Base-by-base conservation (phyloP, 345 rosid genomes). In the Rhizophora apiculata region DNA sequence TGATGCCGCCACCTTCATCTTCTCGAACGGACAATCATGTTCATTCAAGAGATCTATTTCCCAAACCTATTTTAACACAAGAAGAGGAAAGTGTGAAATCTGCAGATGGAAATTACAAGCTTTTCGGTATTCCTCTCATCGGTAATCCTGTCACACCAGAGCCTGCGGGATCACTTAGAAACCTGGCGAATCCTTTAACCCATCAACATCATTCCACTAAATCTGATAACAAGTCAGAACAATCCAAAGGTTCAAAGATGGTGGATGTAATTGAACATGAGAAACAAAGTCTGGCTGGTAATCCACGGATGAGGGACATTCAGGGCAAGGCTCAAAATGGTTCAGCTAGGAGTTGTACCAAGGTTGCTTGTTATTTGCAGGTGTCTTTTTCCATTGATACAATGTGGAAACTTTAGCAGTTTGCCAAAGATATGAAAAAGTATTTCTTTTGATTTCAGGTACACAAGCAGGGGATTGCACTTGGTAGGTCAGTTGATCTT, bases 401-500 rank as follows among this genome's bases (percentile, higher is more conserved):
- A 24, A 34, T 58, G 7, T 24, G 15, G 54, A 13, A 43, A 43
- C 18, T 43, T 43, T 13, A 43, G 5, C 49, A 43, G 18, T 3
- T 13, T 43, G 49, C 49, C 1, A 15, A 43, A 43, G 49, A 43
- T 13, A 43, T 43, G 49, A 43, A 43, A 43, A 43, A 43, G 3
- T 24, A 24, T 4, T 13, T 13, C 8, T 21, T 21, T 49, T 46
- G 52, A 24, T 30, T 70, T 26, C 72, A 85, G 89, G 86, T 85
- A 48, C 86, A 81, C 67, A 85, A 83, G 79, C 86, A 85, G 60
- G 88, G 85, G 32, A 81, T 79, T 59, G 82, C 86, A 9, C 76
- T 85, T 53, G 88, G 86, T 36, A 82, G 86, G 72, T 85, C 89
- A 24, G 79, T 85, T 76, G 89, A 85, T 68, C 82, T 85, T 64